Evolutionary conservation across 192 early-diverging fungal species (phyloP).

Genomic region (Entomortierella parvispora): DNA sequence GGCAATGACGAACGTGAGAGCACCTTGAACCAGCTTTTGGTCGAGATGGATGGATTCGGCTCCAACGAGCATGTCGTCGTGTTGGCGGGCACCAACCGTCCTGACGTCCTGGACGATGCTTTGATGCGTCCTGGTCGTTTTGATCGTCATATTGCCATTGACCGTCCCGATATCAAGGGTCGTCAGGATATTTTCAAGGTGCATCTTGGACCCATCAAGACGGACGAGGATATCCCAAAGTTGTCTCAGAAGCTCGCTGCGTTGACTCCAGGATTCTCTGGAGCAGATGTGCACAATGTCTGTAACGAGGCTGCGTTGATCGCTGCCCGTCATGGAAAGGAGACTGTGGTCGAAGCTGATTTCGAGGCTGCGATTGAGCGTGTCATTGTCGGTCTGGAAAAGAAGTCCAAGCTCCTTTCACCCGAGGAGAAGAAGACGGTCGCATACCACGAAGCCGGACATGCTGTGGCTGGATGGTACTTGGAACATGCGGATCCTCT

Average conservation of each 20-base stretch:
- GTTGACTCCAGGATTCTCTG: slow-evolving; percentile 97
- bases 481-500: slow-evolving; percentile 95
- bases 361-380: slow-evolving; percentile 99
- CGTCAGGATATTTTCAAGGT: slow-evolving; percentile 97
- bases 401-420: slow-evolving; percentile 93
- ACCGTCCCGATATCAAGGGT: slow-evolving; percentile 96
- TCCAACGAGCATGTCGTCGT: slow-evolving; percentile 92
- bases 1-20: slow-evolving; percentile 98
- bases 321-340: slow-evolving; percentile 87
- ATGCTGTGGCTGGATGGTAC: slow-evolving; percentile 99
- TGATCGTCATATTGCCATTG: slow-evolving; percentile 97
- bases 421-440: slow-evolving; percentile 99
- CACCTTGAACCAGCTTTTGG: slow-evolving; percentile 96
- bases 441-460: slow-evolving; percentile 99
- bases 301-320: slow-evolving; percentile 99
- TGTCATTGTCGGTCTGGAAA: slow-evolving; percentile 98
- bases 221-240: slow-evolving; percentile 80
- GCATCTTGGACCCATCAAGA: slow-evolving; percentile 92
- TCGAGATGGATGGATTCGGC: slow-evolving; percentile 99
- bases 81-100: slow-evolving; percentile 96
- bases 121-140: slow-evolving; percentile 97
- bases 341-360: slow-evolving; percentile 83
- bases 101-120: slow-evolving; percentile 96
- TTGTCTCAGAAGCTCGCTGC: slow-evolving; percentile 91
- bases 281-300: slow-evolving; percentile 98